Percentiles rank a stretch among this genome's conserved stretches.
phyloP scores from a whole-genome alignment of 345 rosid species.

The Populus simonii region DNA sequence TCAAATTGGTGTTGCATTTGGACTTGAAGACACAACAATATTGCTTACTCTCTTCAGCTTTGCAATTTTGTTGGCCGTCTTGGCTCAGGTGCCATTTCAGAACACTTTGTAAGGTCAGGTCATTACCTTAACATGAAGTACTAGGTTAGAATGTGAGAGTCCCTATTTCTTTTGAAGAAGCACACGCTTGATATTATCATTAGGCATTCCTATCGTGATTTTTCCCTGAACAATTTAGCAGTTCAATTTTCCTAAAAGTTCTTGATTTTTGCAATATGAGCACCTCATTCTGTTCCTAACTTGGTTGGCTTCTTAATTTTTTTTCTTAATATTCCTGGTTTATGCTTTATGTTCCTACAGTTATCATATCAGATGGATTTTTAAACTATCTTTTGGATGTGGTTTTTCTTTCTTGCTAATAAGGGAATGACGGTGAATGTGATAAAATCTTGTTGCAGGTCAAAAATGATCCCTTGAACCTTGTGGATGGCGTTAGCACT shows the following conservation, averaged over 20 bases:
- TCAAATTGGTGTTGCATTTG: slow-evolving; percentile 78
- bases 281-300: neutral
- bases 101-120: slow-evolving; percentile 93
- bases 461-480: slow-evolving; percentile 68
- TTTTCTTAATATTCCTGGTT: neutral
- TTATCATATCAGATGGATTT: neutral
- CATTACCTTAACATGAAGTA: slow-evolving; percentile 10
- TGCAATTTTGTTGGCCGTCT: slow-evolving; percentile 87
- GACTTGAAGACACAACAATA: slow-evolving; percentile 65
- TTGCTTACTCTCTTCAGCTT: slow-evolving; percentile 70
- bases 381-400: neutral
- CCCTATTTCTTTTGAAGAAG: neutral
- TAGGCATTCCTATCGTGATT: neutral
- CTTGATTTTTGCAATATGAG: neutral
- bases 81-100: slow-evolving; percentile 65
- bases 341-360: neutral
- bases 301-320: neutral
- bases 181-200: neutral
- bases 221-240: neutral
- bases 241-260: neutral
- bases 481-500: slow-evolving; percentile 70
- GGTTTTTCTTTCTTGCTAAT: neutral
- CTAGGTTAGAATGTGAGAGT: slow-evolving; percentile 1
- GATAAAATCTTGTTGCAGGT: slow-evolving; percentile 36
- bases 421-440: neutral